Base-by-base conservation (phyloP, 1,284 basidiomycete species). In the Cryptococcus sp. region DNA sequence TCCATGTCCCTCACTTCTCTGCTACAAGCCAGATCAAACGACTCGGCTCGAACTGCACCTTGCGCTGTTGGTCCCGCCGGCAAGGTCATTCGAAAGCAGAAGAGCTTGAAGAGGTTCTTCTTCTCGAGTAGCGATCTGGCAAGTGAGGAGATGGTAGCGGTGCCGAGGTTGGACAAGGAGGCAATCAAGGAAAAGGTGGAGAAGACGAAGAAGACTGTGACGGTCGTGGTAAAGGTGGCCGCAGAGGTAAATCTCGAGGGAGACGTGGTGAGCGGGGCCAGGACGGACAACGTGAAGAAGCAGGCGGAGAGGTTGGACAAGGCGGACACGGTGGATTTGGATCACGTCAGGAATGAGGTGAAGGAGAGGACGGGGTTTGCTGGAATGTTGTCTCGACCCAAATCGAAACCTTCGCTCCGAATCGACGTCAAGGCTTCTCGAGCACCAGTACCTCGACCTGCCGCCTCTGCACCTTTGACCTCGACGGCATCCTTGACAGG, bases 91-190 rank as follows among this genome's bases (percentile, higher is more conserved):
- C 54, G 49, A 14, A 62, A 63, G 45, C 61, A 66, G 32, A 62
- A 60, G 32, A 57, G 53, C 7, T 43, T 66, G 19, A 63, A 62
- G 37, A 54, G 54, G 28, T 57, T 66, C 45, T 59, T 66, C 51
- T 60, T 63, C 49, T 34, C 50, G 2, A 28, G 24, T 42, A 24
- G 34, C 38, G 33, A 35, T 43, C 21, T 47, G 32, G 36, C 39
- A 11, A 33, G 23, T 19, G 9, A 38, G 14, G 46, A 43, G 31
- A 21, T 18, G 18, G 42, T 24, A 40, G 21, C 47, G 16, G 31
- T 38, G 14, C 40, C 46, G 18, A 43, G 43, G 50, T 11, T 18
- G 14, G 14, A 24, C 7, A 19, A 23, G 28, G 12, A 11, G 19
- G 26, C 9, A 21, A 11, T 4, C 36, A 14, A 40, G n/a, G 19